Evolutionary conservation across 1,284 basidiomycete species (phyloP), one percentile per base, ranked within the genome.

Genomic region (Ganoderma sinense): DNA sequence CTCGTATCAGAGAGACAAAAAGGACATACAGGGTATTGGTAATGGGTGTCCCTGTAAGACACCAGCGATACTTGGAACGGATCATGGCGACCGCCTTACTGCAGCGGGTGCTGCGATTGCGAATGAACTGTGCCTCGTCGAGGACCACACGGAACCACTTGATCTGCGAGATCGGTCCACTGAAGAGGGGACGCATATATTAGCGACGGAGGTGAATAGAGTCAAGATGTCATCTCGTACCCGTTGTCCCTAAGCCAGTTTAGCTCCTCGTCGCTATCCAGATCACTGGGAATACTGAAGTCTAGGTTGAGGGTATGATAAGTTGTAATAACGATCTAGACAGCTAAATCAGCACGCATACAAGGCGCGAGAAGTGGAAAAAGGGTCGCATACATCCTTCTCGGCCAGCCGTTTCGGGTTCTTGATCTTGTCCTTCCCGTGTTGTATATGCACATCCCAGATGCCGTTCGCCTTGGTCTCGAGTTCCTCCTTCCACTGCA

Each of bases 401-500:
- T 85, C 79, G 73, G 84, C 84, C 41, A 91, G 77, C 65, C 84
- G 82, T 0, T 82, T 71, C 1, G 78, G 53, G 23, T 69, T 79
- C 80, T 87, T 89, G 61, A 92, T 80, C 76, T 92, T 92, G 66
- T 90, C 87, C 71, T 85, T 86, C 4, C 90, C 89, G 72, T 92
- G 90, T 71, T 93, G 90, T 20, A 93, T 82, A 71, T 89, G 88
- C 1, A 89, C 88, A 0, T 77, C 80, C 75, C 91, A 91, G n/a
- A 89, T 78, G n/a, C 83, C 85, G 70, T 91, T 89, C 0, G 88
- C 88, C 79, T 91, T 91, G 10, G 83, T 83, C 55, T 88, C 85
- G 0, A 93, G 82, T 77, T 92, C 91, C 45, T 91, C 89, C 75
- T 89, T 89, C 91, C 91, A 93, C 88, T 92, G 72, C 61, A 88